These are phyloP conservation scores for Claviceps quebecensis DNA, from an alignment of 2,329 filamentous ascomycete genomes.

Conservation along the genomic window DNA sequence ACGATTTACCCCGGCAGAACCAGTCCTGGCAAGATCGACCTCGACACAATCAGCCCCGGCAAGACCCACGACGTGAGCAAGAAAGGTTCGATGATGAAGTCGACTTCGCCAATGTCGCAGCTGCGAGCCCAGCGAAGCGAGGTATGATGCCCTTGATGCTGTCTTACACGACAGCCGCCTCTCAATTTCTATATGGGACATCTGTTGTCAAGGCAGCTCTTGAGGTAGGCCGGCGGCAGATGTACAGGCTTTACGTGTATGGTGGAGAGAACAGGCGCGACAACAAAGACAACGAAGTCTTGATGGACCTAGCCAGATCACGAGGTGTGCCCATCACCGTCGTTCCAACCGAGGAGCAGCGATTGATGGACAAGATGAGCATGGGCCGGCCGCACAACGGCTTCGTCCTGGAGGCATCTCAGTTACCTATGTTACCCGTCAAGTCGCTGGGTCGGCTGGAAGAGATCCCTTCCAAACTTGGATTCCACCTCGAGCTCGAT, in stretches of 20 bases:
- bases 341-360: constrained; percentile 47
- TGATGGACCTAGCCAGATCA: constrained; percentile 32
- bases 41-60: neutral
- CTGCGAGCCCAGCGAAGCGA: constrained; percentile 10
- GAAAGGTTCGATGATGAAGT: neutral
- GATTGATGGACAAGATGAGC: constrained; percentile 71
- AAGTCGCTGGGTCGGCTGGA: constrained; percentile 38
- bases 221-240: constrained; percentile 46
- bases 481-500: constrained; percentile 46
- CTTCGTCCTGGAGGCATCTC: constrained; percentile 73
- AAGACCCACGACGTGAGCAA: neutral
- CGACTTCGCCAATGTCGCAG: neutral
- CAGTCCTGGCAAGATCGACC: neutral
- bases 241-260: constrained; percentile 78
- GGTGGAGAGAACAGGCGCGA: constrained; percentile 40
- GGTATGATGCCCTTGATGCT: constrained; percentile 24
- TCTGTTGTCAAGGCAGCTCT: constrained; percentile 72
- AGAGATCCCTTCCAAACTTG: constrained; percentile 26
- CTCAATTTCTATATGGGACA: constrained; percentile 80
- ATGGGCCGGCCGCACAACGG: constrained; percentile 79
- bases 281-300: constrained; percentile 27
- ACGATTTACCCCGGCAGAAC: neutral
- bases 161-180: constrained; percentile 66
- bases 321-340: constrained; percentile 40
- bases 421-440: constrained; percentile 59